These are phyloP conservation scores for Limonomyces culmigenus DNA, from an alignment of 1,284 basidiomycete species.

Conservation along the genomic window DNA sequence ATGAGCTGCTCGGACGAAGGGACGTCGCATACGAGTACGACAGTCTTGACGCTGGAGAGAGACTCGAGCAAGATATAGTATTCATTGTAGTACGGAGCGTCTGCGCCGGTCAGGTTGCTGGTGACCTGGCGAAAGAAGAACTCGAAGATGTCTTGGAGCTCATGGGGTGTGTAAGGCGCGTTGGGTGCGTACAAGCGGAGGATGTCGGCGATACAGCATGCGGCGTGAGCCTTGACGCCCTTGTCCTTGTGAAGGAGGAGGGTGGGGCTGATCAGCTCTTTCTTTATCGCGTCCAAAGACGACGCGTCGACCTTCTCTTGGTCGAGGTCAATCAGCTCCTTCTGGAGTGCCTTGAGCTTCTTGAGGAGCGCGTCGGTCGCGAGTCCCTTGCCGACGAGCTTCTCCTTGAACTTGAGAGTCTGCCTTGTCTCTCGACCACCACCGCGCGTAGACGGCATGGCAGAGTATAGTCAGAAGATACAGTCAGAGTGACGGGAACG, in stretches of 20 bases:
- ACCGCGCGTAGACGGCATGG: constrained; percentile 27
- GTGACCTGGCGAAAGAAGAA: constrained; percentile 83
- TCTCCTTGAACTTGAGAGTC: constrained; percentile 65
- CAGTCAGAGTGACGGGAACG: too few relatives aligned
- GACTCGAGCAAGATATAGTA: constrained; percentile 89
- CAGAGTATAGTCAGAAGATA: too few relatives aligned
- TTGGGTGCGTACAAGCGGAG: constrained; percentile 91
- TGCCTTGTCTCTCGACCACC: constrained; percentile 16
- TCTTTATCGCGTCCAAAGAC: constrained; percentile 54
- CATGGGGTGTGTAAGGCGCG: constrained; percentile 80
- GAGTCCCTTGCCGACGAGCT: constrained; percentile 53
- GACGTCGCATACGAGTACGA: constrained; percentile 86
- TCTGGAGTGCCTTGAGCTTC: constrained; percentile 69
- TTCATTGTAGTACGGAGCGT: constrained; percentile 68
- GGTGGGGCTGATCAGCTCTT: constrained; percentile 66
- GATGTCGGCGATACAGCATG: constrained; percentile 90
- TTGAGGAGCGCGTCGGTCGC: constrained; percentile 68
- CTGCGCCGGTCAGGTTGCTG: constrained; percentile 53
- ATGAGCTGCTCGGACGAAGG: constrained; percentile 79
- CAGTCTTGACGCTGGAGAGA: constrained; percentile 85
- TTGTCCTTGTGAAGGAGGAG: constrained; percentile 89
- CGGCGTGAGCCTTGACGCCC: constrained; percentile 86
- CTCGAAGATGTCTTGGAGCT: constrained; percentile 88
- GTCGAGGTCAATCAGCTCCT: constrained; percentile 71
- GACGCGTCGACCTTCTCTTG: constrained; percentile 72